Conservation (phyloP, 1,139 yeast genomes). For the Yueomyces sp. region DNA sequence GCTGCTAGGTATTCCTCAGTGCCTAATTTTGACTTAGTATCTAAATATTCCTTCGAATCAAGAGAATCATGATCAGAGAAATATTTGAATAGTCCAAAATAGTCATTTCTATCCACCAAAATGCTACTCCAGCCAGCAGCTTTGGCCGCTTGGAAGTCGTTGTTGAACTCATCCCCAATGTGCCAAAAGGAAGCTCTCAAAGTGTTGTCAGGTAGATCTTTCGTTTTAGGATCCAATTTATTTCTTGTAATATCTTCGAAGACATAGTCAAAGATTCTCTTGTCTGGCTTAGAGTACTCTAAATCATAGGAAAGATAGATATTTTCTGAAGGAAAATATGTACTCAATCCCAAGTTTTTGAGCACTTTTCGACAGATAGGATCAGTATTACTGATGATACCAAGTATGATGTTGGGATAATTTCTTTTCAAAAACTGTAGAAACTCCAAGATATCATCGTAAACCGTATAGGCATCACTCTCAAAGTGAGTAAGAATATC, state of each 20-base stretch:
- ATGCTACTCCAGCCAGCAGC: conserved; percentile 54
- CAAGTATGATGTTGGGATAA: conserved; percentile 27
- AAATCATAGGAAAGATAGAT: conserved; percentile 44
- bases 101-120: conserved; percentile 33
- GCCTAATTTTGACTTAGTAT: too few species aligned
- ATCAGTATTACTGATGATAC: conserved; percentile 52
- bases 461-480: conserved; percentile 36
- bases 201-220: conserved; percentile 5
- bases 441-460: conserved; percentile 41
- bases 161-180: conserved; percentile 46
- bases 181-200: conserved; percentile 39
- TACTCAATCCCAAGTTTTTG: conserved; percentile 29
- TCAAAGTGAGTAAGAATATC: conserved; percentile 38
- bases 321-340: conserved; percentile 27
- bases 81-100: background rate
- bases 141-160: conserved; percentile 42
- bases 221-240: conserved; percentile 6
- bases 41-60: too few species aligned
- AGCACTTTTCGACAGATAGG: conserved; percentile 34
- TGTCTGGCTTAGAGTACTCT: conserved; percentile 40
- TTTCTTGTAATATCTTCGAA: conserved; percentile 17
- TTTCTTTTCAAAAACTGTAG: conserved; percentile 26
- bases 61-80: too few species aligned
- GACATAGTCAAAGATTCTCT: conserved; percentile 34
- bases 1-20: too few species aligned